Percentiles rank a stretch among this genome's conserved stretches.
Evolutionary conservation across 2,329 filamentous ascomycete species (phyloP).

Genomic region (Alternaria sp.): DNA sequence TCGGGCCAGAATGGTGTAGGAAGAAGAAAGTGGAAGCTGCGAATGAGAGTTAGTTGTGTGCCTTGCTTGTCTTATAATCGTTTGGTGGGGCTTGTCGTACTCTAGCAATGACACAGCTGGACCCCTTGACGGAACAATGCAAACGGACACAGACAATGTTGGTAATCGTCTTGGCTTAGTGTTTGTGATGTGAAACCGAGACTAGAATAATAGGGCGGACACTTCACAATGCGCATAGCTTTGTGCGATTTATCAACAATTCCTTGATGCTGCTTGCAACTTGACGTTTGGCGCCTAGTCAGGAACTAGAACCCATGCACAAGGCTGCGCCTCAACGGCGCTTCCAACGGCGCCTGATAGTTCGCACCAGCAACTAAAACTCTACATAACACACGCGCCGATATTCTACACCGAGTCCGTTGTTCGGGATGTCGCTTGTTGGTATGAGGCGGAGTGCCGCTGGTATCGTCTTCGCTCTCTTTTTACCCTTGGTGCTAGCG

Average conservation of each 20-base stretch:
- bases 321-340: neutral
- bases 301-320: too few relatives aligned
- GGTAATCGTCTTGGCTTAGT: neutral
- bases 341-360: slow-evolving; percentile 1
- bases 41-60: slow-evolving; percentile 15
- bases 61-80: slow-evolving; percentile 8
- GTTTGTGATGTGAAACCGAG: slow-evolving; percentile 7
- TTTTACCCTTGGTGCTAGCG: slow-evolving; percentile 1
- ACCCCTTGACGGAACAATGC: slow-evolving; percentile 11
- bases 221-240: slow-evolving; percentile 9
- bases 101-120: slow-evolving; percentile 19
- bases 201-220: neutral
- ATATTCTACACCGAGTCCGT: slow-evolving; percentile 8
- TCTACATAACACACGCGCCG: neutral
- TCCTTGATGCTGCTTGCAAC: slow-evolving; percentile 1
- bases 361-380: neutral
- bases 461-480: neutral
- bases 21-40: slow-evolving; percentile 17
- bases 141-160: slow-evolving; percentile 14
- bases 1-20: slow-evolving; percentile 19
- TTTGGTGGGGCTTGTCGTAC: slow-evolving; percentile 22
- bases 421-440: neutral
- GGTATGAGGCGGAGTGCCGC: neutral
- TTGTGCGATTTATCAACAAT: slow-evolving; percentile 12
- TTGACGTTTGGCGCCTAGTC: neutral